Evolutionary conservation across 2,329 filamentous ascomycete species (phyloP).

Genomic region (Ceratocystis smalleyi): DNA sequence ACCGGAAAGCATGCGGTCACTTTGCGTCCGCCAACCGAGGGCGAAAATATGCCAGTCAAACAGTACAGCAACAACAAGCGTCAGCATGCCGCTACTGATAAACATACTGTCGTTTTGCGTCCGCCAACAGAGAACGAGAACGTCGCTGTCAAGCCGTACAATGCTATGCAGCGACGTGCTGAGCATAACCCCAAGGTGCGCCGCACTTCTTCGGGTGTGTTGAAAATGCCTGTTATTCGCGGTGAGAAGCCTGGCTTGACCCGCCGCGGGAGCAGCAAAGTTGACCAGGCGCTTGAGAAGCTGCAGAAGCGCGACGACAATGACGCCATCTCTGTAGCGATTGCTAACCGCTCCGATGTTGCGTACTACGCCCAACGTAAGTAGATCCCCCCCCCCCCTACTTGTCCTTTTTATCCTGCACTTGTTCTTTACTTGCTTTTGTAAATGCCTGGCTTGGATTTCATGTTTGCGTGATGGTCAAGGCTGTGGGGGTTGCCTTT

Average conservation of each 20-base stretch:
- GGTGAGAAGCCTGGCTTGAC: slow-evolving; percentile 24
- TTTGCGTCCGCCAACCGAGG: slow-evolving; percentile 6
- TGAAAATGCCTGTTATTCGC: slow-evolving; percentile 23
- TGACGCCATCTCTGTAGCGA: slow-evolving; percentile 27
- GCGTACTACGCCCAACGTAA: slow-evolving; percentile 38
- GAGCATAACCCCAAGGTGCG: slow-evolving; percentile 8
- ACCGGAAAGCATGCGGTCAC: slow-evolving; percentile 5
- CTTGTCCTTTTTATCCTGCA: not conserved
- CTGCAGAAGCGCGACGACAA: slow-evolving; percentile 9
- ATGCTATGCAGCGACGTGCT: slow-evolving; percentile 2
- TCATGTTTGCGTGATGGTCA: not conserved
- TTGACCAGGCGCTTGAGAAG: slow-evolving; percentile 11
- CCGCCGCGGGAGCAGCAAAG: slow-evolving; percentile 22
- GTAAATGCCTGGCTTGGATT: not conserved
- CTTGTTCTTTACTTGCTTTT: slow-evolving; percentile 2
- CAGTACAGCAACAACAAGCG: not conserved
- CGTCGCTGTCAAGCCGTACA: slow-evolving; percentile 9
- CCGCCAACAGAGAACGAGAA: slow-evolving; percentile 14
- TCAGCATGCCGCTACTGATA: not conserved
- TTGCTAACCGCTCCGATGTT: slow-evolving; percentile 37
- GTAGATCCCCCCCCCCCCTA: slow-evolving; percentile 15
- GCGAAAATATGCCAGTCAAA: slow-evolving; percentile 1
- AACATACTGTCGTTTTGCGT: slow-evolving; percentile 11
- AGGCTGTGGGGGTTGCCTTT: not conserved
- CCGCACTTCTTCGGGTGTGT: slow-evolving; percentile 16